Percentiles rank a stretch among this genome's conserved stretches.
Evolutionary conservation across 257 asterid species (phyloP).

Genomic region (Marsdenia floribunda): DNA sequence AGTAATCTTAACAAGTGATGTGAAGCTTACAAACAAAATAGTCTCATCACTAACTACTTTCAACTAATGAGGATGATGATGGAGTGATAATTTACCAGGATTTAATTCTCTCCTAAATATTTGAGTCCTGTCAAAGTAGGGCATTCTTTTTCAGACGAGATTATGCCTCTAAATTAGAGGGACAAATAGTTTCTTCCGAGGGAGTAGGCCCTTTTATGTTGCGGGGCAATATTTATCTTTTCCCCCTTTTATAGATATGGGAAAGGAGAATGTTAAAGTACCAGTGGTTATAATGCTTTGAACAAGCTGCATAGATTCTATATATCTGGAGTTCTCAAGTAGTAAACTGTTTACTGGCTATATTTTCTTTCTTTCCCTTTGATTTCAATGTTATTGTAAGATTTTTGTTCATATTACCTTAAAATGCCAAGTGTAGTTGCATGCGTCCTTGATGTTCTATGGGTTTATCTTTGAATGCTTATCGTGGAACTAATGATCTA

Average conservation of each 20-base stretch:
- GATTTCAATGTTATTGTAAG: background rate
- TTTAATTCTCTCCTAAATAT: too few species aligned
- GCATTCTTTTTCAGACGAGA: too few species aligned
- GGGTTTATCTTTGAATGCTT: conserved; percentile 8
- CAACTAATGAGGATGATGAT: too few species aligned
- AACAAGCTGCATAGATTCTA: background rate
- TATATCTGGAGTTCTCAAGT: background rate
- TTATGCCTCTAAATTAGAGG: too few species aligned
- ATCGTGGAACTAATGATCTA: background rate
- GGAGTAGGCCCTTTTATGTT: background rate
- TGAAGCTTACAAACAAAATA: too few species aligned
- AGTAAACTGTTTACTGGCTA: background rate
- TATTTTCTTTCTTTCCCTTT: background rate
- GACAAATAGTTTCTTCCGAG: too few species aligned
- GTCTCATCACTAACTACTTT: too few species aligned
- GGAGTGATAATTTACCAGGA: too few species aligned
- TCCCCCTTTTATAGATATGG: background rate
- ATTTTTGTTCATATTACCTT: background rate
- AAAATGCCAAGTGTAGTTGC: background rate
- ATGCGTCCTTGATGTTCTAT: background rate
- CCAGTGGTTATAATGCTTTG: background rate
- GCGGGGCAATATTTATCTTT: background rate
- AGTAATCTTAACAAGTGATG: too few species aligned
- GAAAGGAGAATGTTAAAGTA: background rate
- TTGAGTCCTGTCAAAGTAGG: too few species aligned